phyloP scores from a whole-genome alignment of 352 stramenopile species.

The Phytopythium chamaehyphon region DNA sequence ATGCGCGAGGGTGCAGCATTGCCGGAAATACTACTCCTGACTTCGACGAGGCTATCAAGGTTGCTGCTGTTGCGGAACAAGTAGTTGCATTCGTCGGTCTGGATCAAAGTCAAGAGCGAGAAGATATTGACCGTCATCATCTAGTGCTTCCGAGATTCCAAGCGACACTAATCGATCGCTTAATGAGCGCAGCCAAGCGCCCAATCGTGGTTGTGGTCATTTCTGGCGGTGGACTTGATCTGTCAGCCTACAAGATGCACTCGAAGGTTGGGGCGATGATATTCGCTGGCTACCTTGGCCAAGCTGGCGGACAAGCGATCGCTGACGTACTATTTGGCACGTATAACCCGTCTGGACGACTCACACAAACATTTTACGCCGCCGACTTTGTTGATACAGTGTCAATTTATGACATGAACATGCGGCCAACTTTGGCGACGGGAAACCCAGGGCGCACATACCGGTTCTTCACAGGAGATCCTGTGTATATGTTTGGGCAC shows the following conservation, averaged over 20 bases:
- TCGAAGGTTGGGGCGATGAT: constrained; percentile 67
- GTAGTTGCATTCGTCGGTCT: constrained; percentile 66
- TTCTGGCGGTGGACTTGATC: constrained; percentile 70
- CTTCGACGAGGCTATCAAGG: constrained; percentile 42
- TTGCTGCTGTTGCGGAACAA: constrained; percentile 29
- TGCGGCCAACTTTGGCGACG: constrained; percentile 58
- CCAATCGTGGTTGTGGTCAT: constrained; percentile 82
- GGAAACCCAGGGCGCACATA: constrained; percentile 78
- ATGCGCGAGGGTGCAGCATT: constrained; percentile 51
- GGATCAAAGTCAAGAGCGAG: constrained; percentile 56
- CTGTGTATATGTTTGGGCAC: constrained; percentile 72
- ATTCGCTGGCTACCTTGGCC: constrained; percentile 60
- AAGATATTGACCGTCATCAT: constrained; percentile 61
- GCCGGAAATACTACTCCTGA: constrained; percentile 39
- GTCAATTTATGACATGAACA: constrained; percentile 82
- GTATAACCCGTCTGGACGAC: constrained; percentile 58
- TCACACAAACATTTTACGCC: constrained; percentile 74
- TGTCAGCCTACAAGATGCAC: constrained; percentile 54
- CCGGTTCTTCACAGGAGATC: constrained; percentile 67
- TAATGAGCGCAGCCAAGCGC: constrained; percentile 35
- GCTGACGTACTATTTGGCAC: constrained; percentile 73
- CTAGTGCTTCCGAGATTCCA: constrained; percentile 66
- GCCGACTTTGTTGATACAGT: constrained; percentile 39
- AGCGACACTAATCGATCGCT: constrained; percentile 44
- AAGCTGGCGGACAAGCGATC: constrained; percentile 63